Conservation (phyloP, 2,329 filamentous ascomycete species). For the Arthrobotrys sphaeroides region DNA sequence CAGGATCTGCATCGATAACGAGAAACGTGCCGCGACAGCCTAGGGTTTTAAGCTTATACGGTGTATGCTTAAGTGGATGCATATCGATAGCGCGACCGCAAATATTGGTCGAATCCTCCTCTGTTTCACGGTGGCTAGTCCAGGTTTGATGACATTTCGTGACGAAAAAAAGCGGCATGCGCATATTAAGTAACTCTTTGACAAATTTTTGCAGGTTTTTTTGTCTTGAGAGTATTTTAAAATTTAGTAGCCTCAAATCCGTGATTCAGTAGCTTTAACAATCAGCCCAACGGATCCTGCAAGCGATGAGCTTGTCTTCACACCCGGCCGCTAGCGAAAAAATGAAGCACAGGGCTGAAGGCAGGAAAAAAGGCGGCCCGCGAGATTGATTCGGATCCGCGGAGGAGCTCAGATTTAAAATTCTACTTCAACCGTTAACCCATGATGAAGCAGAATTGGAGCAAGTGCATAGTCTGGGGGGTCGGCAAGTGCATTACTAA, state of each 20-base stretch:
- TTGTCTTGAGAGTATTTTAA: background rate
- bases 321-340: background rate
- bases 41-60: too few species aligned
- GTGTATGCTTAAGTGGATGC: too few species aligned
- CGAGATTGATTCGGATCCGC: background rate
- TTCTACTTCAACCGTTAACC: background rate
- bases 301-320: background rate
- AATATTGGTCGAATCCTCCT: background rate
- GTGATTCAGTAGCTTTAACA: background rate
- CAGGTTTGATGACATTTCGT: background rate
- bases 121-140: background rate
- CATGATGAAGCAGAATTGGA: constrained; percentile 1
- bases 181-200: too few species aligned
- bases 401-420: constrained; percentile 14
- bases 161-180: background rate
- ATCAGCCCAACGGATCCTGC: background rate
- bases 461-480: background rate
- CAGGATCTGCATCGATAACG: too few species aligned
- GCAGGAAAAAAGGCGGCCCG: background rate
- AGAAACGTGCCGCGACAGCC: too few species aligned
- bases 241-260: too few species aligned
- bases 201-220: too few species aligned
- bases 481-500: background rate
- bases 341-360: background rate
- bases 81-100: background rate